Percentiles rank a stretch among this genome's conserved stretches.
Conservation (phyloP, 495 filamentous ascomycete species). For the Trichoderma asperelloides region DNA sequence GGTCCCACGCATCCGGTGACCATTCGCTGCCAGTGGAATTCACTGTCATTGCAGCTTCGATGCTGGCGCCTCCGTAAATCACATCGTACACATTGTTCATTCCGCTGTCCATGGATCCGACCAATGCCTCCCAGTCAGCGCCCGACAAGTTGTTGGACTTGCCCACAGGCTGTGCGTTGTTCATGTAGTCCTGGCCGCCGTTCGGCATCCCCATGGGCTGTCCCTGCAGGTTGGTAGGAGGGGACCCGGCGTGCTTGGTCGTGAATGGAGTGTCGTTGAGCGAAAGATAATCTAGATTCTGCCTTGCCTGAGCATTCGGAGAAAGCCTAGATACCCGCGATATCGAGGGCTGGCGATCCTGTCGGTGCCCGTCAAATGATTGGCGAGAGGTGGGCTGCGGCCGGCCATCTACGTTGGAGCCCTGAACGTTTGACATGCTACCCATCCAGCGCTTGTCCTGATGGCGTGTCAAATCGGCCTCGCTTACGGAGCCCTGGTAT, state of each 20-base stretch:
- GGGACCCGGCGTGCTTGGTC: constrained; percentile 24
- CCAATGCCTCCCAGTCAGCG: constrained; percentile 70
- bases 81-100: constrained; percentile 74
- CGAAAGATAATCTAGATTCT: constrained; percentile 33
- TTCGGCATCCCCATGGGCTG: constrained; percentile 9
- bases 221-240: constrained; percentile 23
- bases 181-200: constrained; percentile 17
- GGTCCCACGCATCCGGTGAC: constrained; percentile 49
- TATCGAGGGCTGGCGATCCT: constrained; percentile 37
- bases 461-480: constrained; percentile 41
- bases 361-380: constrained; percentile 32
- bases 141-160: constrained; percentile 38
- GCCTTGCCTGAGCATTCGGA: constrained; percentile 18
- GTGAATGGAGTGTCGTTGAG: constrained; percentile 23
- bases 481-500: constrained; percentile 27
- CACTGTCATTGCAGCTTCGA: constrained; percentile 24
- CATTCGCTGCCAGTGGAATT: constrained; percentile 24
- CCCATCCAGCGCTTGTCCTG: constrained; percentile 45
- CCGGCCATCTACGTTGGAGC: constrained; percentile 17
- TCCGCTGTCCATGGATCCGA: constrained; percentile 68
- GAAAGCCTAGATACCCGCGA: constrained; percentile 25
- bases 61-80: constrained; percentile 62
- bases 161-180: constrained; percentile 20
- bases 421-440: constrained; percentile 16
- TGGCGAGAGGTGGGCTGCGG: constrained; percentile 25